Evolutionary conservation across 495 filamentous ascomycete genomes (phyloP).

Genomic region (Hypoxylon subgilvum): DNA sequence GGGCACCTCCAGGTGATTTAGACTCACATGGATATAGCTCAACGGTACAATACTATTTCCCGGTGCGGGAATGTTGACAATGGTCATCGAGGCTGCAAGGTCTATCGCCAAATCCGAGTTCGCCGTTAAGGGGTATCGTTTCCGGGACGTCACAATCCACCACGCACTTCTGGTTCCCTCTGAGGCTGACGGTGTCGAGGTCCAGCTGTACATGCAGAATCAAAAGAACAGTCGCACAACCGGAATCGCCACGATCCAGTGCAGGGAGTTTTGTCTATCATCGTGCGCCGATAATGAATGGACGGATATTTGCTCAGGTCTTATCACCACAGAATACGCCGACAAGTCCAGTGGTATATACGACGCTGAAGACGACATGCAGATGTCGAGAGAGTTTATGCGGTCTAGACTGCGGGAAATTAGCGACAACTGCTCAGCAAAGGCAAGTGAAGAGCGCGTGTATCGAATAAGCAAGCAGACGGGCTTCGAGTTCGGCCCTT

Average conservation of each 20-base stretch:
- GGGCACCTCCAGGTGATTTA: background rate
- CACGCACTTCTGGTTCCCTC: conserved; percentile 49
- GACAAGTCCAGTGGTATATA: background rate
- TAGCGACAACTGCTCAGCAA: background rate
- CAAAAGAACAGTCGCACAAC: background rate
- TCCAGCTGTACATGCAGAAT: conserved; percentile 9
- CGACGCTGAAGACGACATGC: background rate
- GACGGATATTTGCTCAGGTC: conserved; percentile 1
- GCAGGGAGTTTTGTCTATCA: conserved; percentile 3
- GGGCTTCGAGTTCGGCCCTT: background rate
- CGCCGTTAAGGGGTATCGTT: conserved; percentile 8
- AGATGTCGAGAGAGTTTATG: background rate
- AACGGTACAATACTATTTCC: conserved; percentile 52
- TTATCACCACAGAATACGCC: background rate
- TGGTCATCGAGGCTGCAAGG: conserved; percentile 52
- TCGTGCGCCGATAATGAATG: background rate
- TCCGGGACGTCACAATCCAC: conserved; percentile 42
- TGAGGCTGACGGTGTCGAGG: conserved; percentile 35
- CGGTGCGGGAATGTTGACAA: conserved; percentile 50
- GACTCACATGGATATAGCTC: conserved; percentile 12
- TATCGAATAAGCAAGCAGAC: background rate
- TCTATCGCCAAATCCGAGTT: conserved; percentile 36
- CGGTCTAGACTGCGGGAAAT: too few species aligned
- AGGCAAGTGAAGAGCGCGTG: background rate
- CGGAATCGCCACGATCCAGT: background rate